phyloP scores from a whole-genome alignment of 2,329 filamentous ascomycete species.

The Lasiodiplodia sp. region DNA sequence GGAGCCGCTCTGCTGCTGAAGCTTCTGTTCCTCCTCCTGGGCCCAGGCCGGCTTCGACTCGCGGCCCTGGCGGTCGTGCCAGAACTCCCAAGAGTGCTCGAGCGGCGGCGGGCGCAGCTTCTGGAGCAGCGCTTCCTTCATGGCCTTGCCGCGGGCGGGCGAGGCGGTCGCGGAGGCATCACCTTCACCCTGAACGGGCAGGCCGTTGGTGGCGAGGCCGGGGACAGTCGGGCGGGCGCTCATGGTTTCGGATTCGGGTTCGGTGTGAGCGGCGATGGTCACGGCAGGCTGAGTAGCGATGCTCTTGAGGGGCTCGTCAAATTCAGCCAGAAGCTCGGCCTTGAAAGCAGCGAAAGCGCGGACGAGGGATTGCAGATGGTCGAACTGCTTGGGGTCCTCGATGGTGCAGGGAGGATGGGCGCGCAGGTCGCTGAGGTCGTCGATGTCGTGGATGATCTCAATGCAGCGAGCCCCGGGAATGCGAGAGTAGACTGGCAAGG shows the following conservation, averaged over 20 bases:
- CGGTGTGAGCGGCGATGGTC: background rate
- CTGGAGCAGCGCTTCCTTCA: slow-evolving; percentile 61
- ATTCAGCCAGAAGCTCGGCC: slow-evolving; percentile 14
- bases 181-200: slow-evolving; percentile 68
- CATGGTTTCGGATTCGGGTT: slow-evolving; percentile 40
- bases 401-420: slow-evolving; percentile 4
- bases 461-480: background rate
- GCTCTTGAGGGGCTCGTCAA: slow-evolving; percentile 14
- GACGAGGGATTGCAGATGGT: slow-evolving; percentile 32
- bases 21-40: slow-evolving; percentile 17
- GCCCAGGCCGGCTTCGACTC: slow-evolving; percentile 30
- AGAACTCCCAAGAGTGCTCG: slow-evolving; percentile 61
- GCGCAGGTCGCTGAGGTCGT: slow-evolving; percentile 15
- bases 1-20: slow-evolving; percentile 40
- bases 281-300: background rate
- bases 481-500: background rate
- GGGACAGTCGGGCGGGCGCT: slow-evolving; percentile 34
- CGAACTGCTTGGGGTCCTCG: slow-evolving; percentile 17
- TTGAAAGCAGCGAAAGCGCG: slow-evolving; percentile 28
- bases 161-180: slow-evolving; percentile 68
- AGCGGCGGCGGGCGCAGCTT: slow-evolving; percentile 58
- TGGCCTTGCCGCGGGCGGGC: slow-evolving; percentile 78
- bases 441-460: slow-evolving; percentile 4
- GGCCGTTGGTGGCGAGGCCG: slow-evolving; percentile 48
- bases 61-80: slow-evolving; percentile 56